Evolutionary conservation across 108 stramenopile genomes (phyloP).

Genomic region (Pseudonitzschia delicatissima): DNA sequence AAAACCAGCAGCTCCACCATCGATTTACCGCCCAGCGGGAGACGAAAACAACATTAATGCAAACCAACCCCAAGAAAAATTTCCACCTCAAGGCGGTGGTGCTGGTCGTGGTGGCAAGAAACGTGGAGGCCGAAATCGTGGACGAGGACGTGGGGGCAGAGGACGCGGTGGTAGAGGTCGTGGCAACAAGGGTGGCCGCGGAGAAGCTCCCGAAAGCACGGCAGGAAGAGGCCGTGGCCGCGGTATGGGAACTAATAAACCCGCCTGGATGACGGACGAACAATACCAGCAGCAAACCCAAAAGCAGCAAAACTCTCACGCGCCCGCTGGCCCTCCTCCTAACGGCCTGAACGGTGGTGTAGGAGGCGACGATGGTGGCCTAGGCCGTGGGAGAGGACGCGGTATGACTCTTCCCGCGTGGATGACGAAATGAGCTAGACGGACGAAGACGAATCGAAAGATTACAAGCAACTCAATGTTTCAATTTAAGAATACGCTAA

Average conservation of each 20-base stretch:
- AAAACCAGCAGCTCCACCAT: no score
- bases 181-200: neutral
- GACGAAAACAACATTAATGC: no score
- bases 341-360: neutral
- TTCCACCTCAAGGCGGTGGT: no score
- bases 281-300: conserved; percentile 7
- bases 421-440: conserved; percentile 41
- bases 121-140: neutral
- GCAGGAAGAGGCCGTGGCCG: conserved; percentile 41
- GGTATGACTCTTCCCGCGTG: conserved; percentile 37
- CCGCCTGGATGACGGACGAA: conserved; percentile 38
- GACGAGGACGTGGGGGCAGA: neutral
- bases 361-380: conserved; percentile 24
- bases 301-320: neutral
- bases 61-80: neutral
- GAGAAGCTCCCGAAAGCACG: neutral
- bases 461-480: no score
- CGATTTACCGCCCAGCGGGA: no score
- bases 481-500: no score
- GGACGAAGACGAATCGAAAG: no score
- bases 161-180: neutral
- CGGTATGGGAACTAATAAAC: conserved; percentile 25
- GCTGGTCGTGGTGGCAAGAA: neutral
- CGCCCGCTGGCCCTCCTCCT: neutral
- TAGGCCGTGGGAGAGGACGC: conserved; percentile 35